Evolutionary conservation across 31 red algal genomes (phyloP), one percentile per base, ranked within the genome.

Genomic region (Asparagopsis taxiformis): DNA sequence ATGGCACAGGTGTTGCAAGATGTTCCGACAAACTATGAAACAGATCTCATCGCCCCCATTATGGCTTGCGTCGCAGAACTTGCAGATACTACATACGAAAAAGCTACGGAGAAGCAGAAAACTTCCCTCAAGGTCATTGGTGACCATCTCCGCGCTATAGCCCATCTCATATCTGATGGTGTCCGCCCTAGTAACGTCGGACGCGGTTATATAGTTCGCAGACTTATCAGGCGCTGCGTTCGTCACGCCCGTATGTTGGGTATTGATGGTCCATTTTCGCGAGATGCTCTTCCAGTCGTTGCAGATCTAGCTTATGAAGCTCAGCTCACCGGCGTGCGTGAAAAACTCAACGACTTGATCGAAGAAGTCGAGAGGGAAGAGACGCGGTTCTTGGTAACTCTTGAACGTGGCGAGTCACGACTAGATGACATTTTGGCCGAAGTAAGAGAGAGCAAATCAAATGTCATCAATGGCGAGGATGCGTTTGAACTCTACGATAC

Each of bases 401-500:
- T 99, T 5, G 79, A 77, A 22, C 81, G 76, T 0, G 95, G 95
- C n/a, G 91, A 94, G 55, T 68, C 65, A 16, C 73, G 74, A 23
- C 73, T 98, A 16, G 71, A 55, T 24, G 54, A 93, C 34, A 55
- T 89, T 2, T 31, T 98, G 36, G 71, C 64, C 2, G 61, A 54
- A 7, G 20, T 70, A 16, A 59, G 46, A 28, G 23, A 36, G 1
- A 37, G 23, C 13, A 48, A 44, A 46, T 30, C 10, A 2, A 49
- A 35, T 7, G 70, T 69, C 21, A 70, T 95, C 26, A 28, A 64
- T 37, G 94, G 94, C 29, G 56, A 72, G 25, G 88, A 93, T 53
- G 97, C 97, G 3, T 99, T 99, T 68, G 75, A 85, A 46, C 62
- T 99, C 38, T 95, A 99, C 77, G 97, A 99, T 68, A 99, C 97